These are phyloP conservation scores for Keithomyces neogunnii DNA, from an alignment of 2,329 filamentous ascomycete species.

Conservation along the genomic window DNA sequence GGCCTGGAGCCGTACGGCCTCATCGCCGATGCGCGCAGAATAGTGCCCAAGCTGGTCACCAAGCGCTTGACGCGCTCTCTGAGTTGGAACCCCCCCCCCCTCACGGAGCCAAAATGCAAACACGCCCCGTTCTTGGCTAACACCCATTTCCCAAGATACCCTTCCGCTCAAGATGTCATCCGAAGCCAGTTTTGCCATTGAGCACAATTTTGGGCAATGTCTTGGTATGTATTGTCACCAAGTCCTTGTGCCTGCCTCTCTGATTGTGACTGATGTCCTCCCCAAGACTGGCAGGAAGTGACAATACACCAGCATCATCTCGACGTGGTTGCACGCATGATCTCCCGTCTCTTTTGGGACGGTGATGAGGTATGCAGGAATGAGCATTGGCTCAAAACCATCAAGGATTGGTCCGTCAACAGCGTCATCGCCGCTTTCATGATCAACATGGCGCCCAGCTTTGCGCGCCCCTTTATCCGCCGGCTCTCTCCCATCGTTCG, in stretches of 20 bases:
- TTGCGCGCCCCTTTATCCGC: constrained; percentile 6
- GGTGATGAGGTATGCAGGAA: constrained; percentile 8
- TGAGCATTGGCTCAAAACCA: constrained; percentile 6
- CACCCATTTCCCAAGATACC: background rate
- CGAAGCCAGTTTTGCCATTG: constrained; percentile 7
- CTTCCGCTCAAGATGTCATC: constrained; percentile 7
- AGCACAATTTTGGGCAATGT: constrained; percentile 4
- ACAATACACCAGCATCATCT: constrained; percentile 3
- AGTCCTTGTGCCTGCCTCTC: too few species aligned
- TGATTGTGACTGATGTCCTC: too few species aligned
- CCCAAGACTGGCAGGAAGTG: constrained; percentile 6
- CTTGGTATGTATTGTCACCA: background rate
- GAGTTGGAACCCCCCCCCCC: background rate
- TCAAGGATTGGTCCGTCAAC: constrained; percentile 9
- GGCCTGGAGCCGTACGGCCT: constrained; percentile 8
- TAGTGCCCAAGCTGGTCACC: constrained; percentile 5
- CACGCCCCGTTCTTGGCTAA: background rate
- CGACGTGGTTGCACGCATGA: constrained; percentile 8
- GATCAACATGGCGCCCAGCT: constrained; percentile 8
- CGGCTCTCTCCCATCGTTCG: constrained; percentile 6
- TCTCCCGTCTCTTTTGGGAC: constrained; percentile 9
- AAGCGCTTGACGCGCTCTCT: constrained; percentile 8
- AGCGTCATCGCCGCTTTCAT: constrained; percentile 8
- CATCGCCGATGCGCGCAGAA: constrained; percentile 8
- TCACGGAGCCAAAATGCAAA: background rate